These are phyloP conservation scores for Nothopassalora personata DNA, from an alignment of 2,329 filamentous ascomycete genomes.

Conservation along the genomic window DNA sequence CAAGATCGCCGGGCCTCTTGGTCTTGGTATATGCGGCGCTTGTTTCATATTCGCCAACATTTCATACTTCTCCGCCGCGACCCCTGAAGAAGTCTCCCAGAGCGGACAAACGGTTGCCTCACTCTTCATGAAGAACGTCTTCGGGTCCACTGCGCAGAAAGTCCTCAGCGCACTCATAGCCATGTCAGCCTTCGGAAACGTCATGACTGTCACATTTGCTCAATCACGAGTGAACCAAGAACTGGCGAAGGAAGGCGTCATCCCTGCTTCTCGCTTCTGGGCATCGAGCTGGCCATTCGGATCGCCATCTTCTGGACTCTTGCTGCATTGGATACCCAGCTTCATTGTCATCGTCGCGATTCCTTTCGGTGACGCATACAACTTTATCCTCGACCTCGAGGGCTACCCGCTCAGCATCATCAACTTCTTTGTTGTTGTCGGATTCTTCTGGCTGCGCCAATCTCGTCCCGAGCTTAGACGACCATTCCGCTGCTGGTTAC, in stretches of 20 bases:
- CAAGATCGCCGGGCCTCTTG: slow-evolving; percentile 44
- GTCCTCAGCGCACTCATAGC: slow-evolving; percentile 55
- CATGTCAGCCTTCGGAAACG: slow-evolving; percentile 54
- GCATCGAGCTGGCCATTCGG: slow-evolving; percentile 59
- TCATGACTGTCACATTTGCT: slow-evolving; percentile 52
- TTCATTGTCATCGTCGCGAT: slow-evolving; percentile 56
- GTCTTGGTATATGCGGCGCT: slow-evolving; percentile 40
- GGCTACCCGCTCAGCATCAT: slow-evolving; percentile 62
- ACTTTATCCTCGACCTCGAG: slow-evolving; percentile 63
- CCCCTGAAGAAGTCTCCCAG: slow-evolving; percentile 42
- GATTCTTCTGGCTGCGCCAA: slow-evolving; percentile 56
- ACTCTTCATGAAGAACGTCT: slow-evolving; percentile 55
- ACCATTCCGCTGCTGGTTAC: slow-evolving; percentile 61
- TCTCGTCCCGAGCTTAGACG: slow-evolving; percentile 54
- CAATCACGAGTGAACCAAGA: slow-evolving; percentile 55
- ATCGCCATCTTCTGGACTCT: slow-evolving; percentile 54
- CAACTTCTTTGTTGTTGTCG: slow-evolving; percentile 52
- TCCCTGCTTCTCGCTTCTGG: slow-evolving; percentile 57
- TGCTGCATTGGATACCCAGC: slow-evolving; percentile 53
- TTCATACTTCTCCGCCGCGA: slow-evolving; percentile 52
- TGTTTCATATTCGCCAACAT: slow-evolving; percentile 55
- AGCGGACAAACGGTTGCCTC: slow-evolving; percentile 52
- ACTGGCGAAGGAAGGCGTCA: slow-evolving; percentile 56
- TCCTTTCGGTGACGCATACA: slow-evolving; percentile 59
- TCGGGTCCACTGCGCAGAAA: slow-evolving; percentile 47